Conservation (phyloP, 176 grass and related monocot genomes). For the maize (Zea mays) region DNA sequence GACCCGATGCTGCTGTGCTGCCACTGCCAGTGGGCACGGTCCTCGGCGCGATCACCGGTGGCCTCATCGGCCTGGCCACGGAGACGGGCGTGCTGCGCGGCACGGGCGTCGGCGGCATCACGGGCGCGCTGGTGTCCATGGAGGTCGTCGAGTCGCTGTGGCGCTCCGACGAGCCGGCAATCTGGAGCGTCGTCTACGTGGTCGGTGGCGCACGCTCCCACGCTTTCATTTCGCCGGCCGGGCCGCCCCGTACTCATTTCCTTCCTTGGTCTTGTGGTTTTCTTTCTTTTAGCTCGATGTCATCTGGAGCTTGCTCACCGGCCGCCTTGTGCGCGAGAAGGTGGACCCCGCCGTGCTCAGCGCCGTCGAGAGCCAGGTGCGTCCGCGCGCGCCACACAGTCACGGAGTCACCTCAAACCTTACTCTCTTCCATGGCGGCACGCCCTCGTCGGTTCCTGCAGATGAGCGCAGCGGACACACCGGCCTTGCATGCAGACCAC, state of each 20-base stretch:
- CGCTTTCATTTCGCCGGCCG: neutral
- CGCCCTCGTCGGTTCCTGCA: neutral
- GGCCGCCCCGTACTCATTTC: too few species aligned
- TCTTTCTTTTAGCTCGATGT: slow-evolving; percentile 44
- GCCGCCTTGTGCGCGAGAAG: slow-evolving; percentile 63
- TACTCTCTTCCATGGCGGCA: too few species aligned
- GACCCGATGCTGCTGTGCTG: neutral
- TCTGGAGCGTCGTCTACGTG: slow-evolving; percentile 63
- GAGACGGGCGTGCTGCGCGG: slow-evolving; percentile 62
- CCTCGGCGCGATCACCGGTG: slow-evolving; percentile 60
- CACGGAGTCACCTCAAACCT: neutral
- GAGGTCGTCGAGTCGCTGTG: slow-evolving; percentile 59
- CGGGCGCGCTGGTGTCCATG: slow-evolving; percentile 60
- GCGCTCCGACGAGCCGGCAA: slow-evolving; percentile 45
- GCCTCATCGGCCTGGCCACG: slow-evolving; percentile 57
- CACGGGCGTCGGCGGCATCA: slow-evolving; percentile 48
- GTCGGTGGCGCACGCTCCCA: neutral
- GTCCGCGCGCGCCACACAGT: neutral
- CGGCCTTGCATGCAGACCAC: slow-evolving; percentile 16
- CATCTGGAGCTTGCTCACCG: slow-evolving; percentile 58
- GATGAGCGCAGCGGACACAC: slow-evolving; percentile 61
- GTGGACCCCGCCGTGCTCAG: slow-evolving; percentile 64
- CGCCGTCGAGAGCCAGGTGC: slow-evolving; percentile 72
- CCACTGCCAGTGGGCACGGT: slow-evolving; percentile 54
- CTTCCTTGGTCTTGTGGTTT: neutral